Conservation (phyloP, 2,329 filamentous ascomycete species). For the Pyrenophora seminiperda region DNA sequence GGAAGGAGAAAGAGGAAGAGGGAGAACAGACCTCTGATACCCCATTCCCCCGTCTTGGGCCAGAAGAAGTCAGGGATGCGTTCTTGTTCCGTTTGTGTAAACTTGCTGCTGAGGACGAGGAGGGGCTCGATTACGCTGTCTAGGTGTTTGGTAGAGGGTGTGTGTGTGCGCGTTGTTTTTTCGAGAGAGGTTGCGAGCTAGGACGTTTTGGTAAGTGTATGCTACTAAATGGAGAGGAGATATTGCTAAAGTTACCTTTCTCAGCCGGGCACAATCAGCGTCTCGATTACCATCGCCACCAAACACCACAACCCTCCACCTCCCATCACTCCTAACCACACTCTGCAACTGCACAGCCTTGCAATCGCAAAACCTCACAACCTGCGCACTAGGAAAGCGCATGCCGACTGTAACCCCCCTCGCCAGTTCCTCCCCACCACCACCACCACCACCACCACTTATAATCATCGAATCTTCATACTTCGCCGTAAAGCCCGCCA, state of each 20-base stretch:
- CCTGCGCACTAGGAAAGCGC: constrained; percentile 60
- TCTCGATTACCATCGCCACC: constrained; percentile 50
- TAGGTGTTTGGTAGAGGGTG: constrained; percentile 49
- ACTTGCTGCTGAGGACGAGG: constrained; percentile 58
- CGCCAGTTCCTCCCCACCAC: constrained; percentile 45
- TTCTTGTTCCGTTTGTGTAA: constrained; percentile 56
- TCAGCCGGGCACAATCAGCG: constrained; percentile 37
- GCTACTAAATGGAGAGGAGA: too few species aligned
- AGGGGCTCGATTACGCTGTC: constrained; percentile 64
- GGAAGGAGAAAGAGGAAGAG: not conserved
- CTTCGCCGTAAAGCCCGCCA: constrained; percentile 62
- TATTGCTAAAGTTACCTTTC: constrained; percentile 43
- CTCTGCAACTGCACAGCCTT: constrained; percentile 59
- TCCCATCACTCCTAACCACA: constrained; percentile 58
- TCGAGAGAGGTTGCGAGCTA: constrained; percentile 31
- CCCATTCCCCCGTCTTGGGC: constrained; percentile 61
- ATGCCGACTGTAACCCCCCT: constrained; percentile 52
- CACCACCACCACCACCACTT: constrained; percentile 23
- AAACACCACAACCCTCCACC: constrained; percentile 60
- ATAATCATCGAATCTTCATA: constrained; percentile 61
- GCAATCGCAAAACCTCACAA: constrained; percentile 65
- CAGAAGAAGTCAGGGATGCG: constrained; percentile 63
- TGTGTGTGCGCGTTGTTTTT: constrained; percentile 50
- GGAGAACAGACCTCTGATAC: constrained; percentile 55
- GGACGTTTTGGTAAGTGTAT: not conserved